Evolutionary conservation across 805 yeast species (phyloP).

Genomic region (Wickerhamomyces xylosicus): DNA sequence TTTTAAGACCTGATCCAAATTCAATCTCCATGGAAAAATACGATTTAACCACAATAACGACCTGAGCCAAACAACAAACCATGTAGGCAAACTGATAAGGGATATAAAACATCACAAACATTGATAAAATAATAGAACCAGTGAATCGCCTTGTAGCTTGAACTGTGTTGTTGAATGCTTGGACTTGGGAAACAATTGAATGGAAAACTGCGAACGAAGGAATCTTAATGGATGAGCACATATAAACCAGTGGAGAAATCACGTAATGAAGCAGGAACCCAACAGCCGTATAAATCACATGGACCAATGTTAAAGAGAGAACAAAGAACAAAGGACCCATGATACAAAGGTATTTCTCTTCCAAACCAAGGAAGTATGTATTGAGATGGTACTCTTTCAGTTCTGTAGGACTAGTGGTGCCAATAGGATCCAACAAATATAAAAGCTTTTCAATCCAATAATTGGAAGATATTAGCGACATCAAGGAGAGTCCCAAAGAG

Average conservation of each 20-base stretch:
- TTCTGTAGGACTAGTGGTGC: conserved; percentile 34
- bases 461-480: conserved; percentile 29
- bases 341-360: conserved; percentile 43
- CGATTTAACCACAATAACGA: conserved; percentile 35
- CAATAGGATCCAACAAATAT: conserved; percentile 42
- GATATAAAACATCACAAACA: conserved; percentile 46
- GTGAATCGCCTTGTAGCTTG: conserved; percentile 10
- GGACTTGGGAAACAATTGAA: not conserved
- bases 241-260: not conserved
- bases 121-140: conserved; percentile 22
- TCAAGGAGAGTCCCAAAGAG: conserved; percentile 20
- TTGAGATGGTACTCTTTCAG: conserved; percentile 35
- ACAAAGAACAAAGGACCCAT: conserved; percentile 48
- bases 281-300: conserved; percentile 7
- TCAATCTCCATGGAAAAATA: conserved; percentile 1
- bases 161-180: not conserved
- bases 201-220: not conserved
- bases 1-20: no score
- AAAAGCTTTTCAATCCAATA: conserved; percentile 28
- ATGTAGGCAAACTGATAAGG: conserved; percentile 78
- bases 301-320: conserved; percentile 35
- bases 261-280: conserved; percentile 2
- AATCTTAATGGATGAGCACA: not conserved
- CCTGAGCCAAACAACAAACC: conserved; percentile 49
- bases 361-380: conserved; percentile 58